These are phyloP conservation scores for Hanseniaspora taiwanica DNA, from an alignment of 805 yeast genomes.

Conservation along the genomic window DNA sequence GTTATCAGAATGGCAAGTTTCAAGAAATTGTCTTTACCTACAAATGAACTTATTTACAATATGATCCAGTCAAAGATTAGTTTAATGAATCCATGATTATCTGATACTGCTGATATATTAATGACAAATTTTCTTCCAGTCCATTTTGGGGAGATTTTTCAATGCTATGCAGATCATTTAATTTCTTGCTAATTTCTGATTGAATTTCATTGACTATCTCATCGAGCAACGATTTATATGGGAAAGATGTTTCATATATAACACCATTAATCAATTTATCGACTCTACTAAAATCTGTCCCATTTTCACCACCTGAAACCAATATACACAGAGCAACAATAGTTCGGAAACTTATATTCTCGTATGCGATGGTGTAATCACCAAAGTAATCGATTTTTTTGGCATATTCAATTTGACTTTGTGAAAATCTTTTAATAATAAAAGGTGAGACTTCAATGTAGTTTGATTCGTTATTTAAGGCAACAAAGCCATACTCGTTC, in stretches of 20 bases:
- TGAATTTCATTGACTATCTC: slow-evolving; percentile 1
- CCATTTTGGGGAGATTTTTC: neutral
- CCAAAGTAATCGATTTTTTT: slow-evolving; percentile 46
- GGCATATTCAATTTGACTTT: slow-evolving; percentile 28
- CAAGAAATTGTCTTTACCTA: slow-evolving; percentile 29
- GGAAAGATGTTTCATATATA: neutral
- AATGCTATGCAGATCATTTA: neutral
- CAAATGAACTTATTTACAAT: slow-evolving; percentile 32
- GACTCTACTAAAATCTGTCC: neutral
- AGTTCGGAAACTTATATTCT: slow-evolving; percentile 54
- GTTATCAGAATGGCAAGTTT: slow-evolving; percentile 36
- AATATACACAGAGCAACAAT: slow-evolving; percentile 59
- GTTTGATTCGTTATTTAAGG: slow-evolving; percentile 46
- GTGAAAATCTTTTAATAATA: slow-evolving; percentile 26
- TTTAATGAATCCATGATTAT: slow-evolving; percentile 10
- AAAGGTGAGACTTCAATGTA: slow-evolving; percentile 46
- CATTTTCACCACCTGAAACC: neutral
- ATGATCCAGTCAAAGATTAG: slow-evolving; percentile 30
- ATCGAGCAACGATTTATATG: neutral
- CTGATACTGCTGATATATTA: slow-evolving; percentile 3
- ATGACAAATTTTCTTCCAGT: neutral
- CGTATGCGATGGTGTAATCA: slow-evolving; percentile 51
- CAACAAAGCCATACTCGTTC: slow-evolving; percentile 76
- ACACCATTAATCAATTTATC: slow-evolving; percentile 25
- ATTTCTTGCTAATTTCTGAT: neutral